Base-by-base conservation (phyloP, 169 alveolate species). In the Babesia caballi region DNA sequence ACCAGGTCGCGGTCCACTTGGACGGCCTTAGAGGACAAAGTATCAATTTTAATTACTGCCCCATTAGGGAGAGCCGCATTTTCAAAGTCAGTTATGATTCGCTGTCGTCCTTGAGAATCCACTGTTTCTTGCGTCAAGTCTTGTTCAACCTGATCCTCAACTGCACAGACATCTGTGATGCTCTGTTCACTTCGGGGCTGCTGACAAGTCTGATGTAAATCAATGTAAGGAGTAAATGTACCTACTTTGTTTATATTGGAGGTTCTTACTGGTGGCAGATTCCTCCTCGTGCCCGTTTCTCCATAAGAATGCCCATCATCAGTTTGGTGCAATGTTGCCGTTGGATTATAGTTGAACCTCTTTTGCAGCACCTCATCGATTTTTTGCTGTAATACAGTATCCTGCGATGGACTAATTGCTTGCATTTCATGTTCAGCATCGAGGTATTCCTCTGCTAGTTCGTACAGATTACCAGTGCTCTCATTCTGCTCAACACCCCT, bases 321-420 rank as follows among this genome's bases (percentile, higher is more conserved):
- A n/a, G n/a, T n/a, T n/a, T n/a, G n/a, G n/a, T n/a, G n/a, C n/a
- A 38, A 38, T 38, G 44, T 2, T 17, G 41, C 27, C 1, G 46
- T 25, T 32, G 71, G 78, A 28, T 76, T 68, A 41, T 66, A 66
- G 50, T 76, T 76, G 36, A 67, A 76, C 51, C 73, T 76, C 28
- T 47, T 28, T 41, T 76, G 72, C 36, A 76, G 51, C 3, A 76
- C 46, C 7, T 54, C 27, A n/a, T 14, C 21, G 32, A 76, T 67
- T 66, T 76, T 65, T 4, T 66, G 49, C 27, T 21, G 33, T 1
- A 66, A 5, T 38, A 42, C 6, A 0, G 73, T 23, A 27, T 44
- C 61, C 38, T 76, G 52, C 11, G 85, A 63, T 36, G 85, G 85
- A 19, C 25, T 25, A 4, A 42, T 9, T 38, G 49, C 61, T 1